Evolutionary conservation across 805 yeast species (phyloP).

Genomic region (Kodamaea jinghongensis): DNA sequence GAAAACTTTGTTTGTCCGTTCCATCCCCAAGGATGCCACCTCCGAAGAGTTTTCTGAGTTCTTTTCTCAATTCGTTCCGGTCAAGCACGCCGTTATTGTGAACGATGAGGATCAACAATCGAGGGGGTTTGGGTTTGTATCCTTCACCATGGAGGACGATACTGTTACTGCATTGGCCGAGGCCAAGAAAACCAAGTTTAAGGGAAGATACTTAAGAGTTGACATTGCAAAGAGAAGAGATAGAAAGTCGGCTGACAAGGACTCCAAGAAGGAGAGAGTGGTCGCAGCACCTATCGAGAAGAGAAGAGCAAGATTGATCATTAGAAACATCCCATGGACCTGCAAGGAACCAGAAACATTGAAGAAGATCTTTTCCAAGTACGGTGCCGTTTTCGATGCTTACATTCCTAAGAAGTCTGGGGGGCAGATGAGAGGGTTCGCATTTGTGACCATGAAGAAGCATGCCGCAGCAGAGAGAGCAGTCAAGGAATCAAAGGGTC

Average conservation of each 20-base stretch:
- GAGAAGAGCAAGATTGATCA: conserved; percentile 81
- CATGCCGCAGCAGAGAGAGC: conserved; percentile 76
- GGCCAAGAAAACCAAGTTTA: conserved; percentile 63
- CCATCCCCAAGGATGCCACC: conserved; percentile 78
- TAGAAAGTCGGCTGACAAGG: conserved; percentile 43
- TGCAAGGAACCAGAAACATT: conserved; percentile 74
- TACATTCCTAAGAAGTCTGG: conserved; percentile 84
- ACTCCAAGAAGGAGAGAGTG: conserved; percentile 8
- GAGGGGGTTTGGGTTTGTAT: conserved; percentile 94
- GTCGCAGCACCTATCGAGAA: conserved; percentile 55
- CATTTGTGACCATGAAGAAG: conserved; percentile 86
- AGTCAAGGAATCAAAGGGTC: conserved; percentile 66
- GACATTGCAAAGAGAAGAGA: conserved; percentile 93
- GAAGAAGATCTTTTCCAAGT: conserved; percentile 66
- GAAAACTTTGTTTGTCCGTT: conserved; percentile 78
- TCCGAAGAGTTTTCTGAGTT: conserved; percentile 77
- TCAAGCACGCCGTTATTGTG: conserved; percentile 91
- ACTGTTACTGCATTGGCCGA: conserved; percentile 69
- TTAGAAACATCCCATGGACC: conserved; percentile 96
- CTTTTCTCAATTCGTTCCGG: conserved; percentile 91
- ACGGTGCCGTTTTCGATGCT: conserved; percentile 85
- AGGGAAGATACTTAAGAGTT: conserved; percentile 64
- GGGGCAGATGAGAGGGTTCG: conserved; percentile 93
- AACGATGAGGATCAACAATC: conserved; percentile 73
- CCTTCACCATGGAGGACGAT: conserved; percentile 83